Evolutionary conservation across 352 stramenopile species (phyloP).

Genomic region (Pythium scleroteichum): DNA sequence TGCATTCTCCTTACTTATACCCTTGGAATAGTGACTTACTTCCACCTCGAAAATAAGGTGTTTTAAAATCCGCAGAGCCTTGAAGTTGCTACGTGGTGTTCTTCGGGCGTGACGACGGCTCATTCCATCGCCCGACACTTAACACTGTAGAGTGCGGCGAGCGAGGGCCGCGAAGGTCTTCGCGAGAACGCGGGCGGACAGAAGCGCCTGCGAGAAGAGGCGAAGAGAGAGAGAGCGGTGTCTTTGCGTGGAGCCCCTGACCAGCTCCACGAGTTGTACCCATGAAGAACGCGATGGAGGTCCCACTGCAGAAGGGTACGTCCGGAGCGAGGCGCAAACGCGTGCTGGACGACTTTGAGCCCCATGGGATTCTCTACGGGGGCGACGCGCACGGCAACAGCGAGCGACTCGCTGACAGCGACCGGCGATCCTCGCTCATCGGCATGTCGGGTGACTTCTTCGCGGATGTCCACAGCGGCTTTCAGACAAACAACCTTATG

Average conservation of each 20-base stretch:
- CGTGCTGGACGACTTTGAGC: constrained; percentile 32
- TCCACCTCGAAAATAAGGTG: constrained; percentile 20
- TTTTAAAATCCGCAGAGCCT: not conserved
- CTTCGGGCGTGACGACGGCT: not conserved
- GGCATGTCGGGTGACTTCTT: constrained; percentile 18
- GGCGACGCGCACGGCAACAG: constrained; percentile 14
- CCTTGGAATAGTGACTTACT: constrained; percentile 15
- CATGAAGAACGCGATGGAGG: constrained; percentile 28
- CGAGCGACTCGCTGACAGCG: not conserved
- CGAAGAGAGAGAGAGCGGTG: no score
- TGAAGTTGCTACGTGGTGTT: constrained; percentile 27
- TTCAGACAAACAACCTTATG: constrained; percentile 18
- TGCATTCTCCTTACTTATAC: not conserved
- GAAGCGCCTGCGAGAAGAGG: no score
- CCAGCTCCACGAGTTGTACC: no score
- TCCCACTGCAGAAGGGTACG: not conserved
- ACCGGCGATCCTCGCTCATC: constrained; percentile 16
- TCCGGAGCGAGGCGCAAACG: constrained; percentile 35
- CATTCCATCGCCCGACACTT: not conserved
- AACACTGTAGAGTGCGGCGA: no score
- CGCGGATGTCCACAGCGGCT: constrained; percentile 27
- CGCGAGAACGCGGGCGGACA: no score
- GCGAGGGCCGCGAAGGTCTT: not conserved
- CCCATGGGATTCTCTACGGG: constrained; percentile 3
- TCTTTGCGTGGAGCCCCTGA: no score